phyloP scores from a whole-genome alignment of 352 stramenopile genomes.

The Pythium plurisporium region DNA sequence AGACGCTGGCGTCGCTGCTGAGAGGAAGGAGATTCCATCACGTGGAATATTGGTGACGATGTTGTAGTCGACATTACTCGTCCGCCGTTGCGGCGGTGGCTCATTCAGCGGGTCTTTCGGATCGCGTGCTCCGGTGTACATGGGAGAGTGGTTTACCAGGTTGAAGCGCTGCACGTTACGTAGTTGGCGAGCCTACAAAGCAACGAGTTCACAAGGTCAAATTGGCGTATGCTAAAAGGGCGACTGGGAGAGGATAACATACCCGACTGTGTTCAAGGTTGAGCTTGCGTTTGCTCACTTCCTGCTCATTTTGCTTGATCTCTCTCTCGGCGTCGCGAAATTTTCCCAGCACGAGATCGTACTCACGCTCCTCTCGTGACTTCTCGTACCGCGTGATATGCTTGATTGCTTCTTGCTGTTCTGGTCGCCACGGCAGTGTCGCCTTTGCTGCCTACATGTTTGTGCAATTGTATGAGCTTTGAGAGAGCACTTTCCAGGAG shows the following conservation, averaged over 20 bases:
- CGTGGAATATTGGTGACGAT: slow-evolving; percentile 49
- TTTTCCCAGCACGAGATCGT: slow-evolving; percentile 61
- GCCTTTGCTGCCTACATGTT: slow-evolving; percentile 49
- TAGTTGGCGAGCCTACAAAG: slow-evolving; percentile 49
- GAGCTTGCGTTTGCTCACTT: slow-evolving; percentile 31
- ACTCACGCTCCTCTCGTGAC: slow-evolving; percentile 62
- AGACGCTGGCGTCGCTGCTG: neutral
- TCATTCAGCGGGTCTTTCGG: slow-evolving; percentile 25
- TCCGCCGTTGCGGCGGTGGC: slow-evolving; percentile 26
- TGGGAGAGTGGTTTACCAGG: slow-evolving; percentile 57
- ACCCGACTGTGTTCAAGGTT: slow-evolving; percentile 41
- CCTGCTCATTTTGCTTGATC: slow-evolving; percentile 23
- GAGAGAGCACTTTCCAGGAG: too few species aligned
- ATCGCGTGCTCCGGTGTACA: slow-evolving; percentile 44
- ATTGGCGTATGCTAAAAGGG: too few species aligned
- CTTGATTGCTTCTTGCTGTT: slow-evolving; percentile 49
- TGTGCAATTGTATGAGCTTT: too few species aligned
- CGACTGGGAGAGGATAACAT: too few species aligned
- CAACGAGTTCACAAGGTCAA: neutral
- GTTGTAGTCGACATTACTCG: slow-evolving; percentile 43
- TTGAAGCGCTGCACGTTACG: slow-evolving; percentile 58
- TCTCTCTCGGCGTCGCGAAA: slow-evolving; percentile 61
- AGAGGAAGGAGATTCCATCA: slow-evolving; percentile 1
- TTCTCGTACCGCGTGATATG: slow-evolving; percentile 71
- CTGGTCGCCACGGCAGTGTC: slow-evolving; percentile 49